Percentiles rank a stretch among this genome's conserved stretches.
Conservation (phyloP, 2,329 filamentous ascomycete genomes). For the Apiospora koreana region DNA sequence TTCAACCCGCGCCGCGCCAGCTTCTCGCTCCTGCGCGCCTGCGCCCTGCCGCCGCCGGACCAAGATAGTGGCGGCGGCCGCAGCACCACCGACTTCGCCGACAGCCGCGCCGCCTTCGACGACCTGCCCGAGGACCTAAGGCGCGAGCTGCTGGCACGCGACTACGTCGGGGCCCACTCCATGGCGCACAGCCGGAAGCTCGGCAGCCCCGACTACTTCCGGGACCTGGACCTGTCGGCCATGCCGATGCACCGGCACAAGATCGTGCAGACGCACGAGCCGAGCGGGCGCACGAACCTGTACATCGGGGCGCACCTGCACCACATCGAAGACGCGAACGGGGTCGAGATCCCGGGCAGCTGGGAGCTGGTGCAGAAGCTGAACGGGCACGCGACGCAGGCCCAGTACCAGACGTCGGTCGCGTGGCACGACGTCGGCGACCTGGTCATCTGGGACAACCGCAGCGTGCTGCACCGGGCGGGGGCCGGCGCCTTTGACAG, state of each 20-base stretch:
- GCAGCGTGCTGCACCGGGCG: conserved; percentile 18
- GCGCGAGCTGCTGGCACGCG: not conserved
- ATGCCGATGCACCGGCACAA: conserved; percentile 35
- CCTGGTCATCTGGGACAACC: conserved; percentile 24
- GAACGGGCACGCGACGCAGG: conserved; percentile 15
- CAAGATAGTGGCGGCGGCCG: too few relatives aligned
- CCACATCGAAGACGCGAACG: conserved; percentile 41
- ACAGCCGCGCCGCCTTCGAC: conserved; percentile 12
- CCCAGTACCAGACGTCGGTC: conserved; percentile 16
- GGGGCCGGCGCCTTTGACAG: not conserved
- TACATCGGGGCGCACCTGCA: conserved; percentile 47
- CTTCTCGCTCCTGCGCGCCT: conserved; percentile 9
- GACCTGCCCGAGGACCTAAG: conserved; percentile 9
- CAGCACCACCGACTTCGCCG: conserved; percentile 11
- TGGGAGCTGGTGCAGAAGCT: conserved; percentile 28
- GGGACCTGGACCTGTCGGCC: conserved; percentile 30
- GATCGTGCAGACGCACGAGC: conserved; percentile 45
- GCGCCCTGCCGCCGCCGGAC: not conserved
- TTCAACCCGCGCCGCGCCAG: conserved; percentile 13
- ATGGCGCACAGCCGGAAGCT: conserved; percentile 37
- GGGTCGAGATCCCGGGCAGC: conserved; percentile 29
- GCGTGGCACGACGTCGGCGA: conserved; percentile 20
- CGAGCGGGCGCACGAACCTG: conserved; percentile 43
- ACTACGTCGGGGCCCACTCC: conserved; percentile 26
- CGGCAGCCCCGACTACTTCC: conserved; percentile 35